A percentile compares a stretch with the other conserved stretches of the same genome.
Conservation (phyloP, 768 basidiomycete species). For the Exidia glandulosa region DNA sequence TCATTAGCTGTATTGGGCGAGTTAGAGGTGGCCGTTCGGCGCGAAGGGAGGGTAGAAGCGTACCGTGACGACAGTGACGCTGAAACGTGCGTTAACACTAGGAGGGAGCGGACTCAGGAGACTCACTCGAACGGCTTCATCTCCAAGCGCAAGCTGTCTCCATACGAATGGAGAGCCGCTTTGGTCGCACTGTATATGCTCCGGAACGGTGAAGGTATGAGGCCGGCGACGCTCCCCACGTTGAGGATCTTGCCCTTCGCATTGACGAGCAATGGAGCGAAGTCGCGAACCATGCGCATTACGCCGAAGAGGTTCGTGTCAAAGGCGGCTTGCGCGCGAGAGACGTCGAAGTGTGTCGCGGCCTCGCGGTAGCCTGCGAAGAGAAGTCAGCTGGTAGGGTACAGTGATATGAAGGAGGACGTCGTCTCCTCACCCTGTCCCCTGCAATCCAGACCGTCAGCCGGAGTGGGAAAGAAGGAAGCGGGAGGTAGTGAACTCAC, state of each 20-base stretch:
- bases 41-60: too few species aligned
- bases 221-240: constrained; percentile 17
- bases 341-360: constrained; percentile 15
- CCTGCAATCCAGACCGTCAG: neutral
- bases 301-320: constrained; percentile 23
- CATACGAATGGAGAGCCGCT: constrained; percentile 21
- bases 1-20: too few species aligned
- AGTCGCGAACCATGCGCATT: constrained; percentile 23
- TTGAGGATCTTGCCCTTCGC: constrained; percentile 21
- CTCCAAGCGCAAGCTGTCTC: constrained; percentile 22
- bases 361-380: constrained; percentile 11
- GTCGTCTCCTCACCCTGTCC: constrained; percentile 9
- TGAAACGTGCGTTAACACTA: neutral
- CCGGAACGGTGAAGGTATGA: constrained; percentile 20
- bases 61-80: too few species aligned
- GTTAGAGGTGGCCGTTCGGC: too few species aligned
- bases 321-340: constrained; percentile 14
- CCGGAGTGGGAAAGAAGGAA: constrained; percentile 14
- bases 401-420: too few species aligned
- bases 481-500: too few species aligned
- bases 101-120: neutral
- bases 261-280: constrained; percentile 17
- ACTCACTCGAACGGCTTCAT: constrained; percentile 21
- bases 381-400: too few species aligned
- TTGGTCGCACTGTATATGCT: constrained; percentile 20